phyloP scores from a whole-genome alignment of 306 rosid genomes.

The Cajanus cajan region DNA sequence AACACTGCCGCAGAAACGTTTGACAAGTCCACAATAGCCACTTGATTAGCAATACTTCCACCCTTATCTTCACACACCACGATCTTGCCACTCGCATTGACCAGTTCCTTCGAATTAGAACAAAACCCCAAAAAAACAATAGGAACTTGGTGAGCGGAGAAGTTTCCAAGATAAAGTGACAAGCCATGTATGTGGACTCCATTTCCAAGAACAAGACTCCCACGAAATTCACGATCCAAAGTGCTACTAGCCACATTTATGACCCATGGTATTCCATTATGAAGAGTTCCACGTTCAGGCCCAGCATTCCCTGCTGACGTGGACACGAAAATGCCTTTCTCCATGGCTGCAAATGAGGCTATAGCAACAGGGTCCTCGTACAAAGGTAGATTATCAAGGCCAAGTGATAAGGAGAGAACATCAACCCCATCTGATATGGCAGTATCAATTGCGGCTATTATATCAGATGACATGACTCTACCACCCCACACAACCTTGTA shows the following conservation, averaged over 20 bases:
- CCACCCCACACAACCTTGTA: slow-evolving; percentile 57
- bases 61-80: slow-evolving; percentile 51
- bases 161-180: slow-evolving; percentile 45
- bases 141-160: slow-evolving; percentile 25
- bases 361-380: slow-evolving; percentile 60
- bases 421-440: slow-evolving; percentile 68
- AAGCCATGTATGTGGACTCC: slow-evolving; percentile 39
- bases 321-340: slow-evolving; percentile 58
- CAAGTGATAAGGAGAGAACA: slow-evolving; percentile 61
- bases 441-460: slow-evolving; percentile 61
- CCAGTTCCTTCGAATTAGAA: slow-evolving; percentile 11
- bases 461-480: slow-evolving; percentile 25
- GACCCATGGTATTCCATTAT: slow-evolving; percentile 78
- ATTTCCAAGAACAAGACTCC: slow-evolving; percentile 40
- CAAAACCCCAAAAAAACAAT: slow-evolving; percentile 46
- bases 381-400: slow-evolving; percentile 31
- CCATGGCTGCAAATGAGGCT: slow-evolving; percentile 61
- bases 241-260: slow-evolving; percentile 61
- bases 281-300: slow-evolving; percentile 33
- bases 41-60: neutral
- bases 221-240: slow-evolving; percentile 50
- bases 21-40: neutral
- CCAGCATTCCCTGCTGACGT: slow-evolving; percentile 62
- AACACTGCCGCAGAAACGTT: slow-evolving; percentile 40
- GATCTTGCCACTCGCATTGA: slow-evolving; percentile 35